phyloP scores from a whole-genome alignment of 306 rosid genomes.

The Sphenostylis stenocarpa region DNA sequence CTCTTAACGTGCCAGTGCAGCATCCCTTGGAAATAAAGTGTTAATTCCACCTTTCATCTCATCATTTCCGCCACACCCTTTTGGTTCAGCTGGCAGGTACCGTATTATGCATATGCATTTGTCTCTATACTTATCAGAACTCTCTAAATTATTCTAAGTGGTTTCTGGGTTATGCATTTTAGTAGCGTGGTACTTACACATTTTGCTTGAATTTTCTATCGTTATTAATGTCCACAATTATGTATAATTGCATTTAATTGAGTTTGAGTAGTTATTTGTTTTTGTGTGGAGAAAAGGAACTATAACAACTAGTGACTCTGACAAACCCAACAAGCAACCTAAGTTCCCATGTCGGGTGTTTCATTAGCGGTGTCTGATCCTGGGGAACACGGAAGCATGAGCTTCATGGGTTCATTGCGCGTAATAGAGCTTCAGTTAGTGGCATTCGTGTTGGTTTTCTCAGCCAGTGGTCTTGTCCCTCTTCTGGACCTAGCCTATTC shows the following conservation, averaged over 20 bases:
- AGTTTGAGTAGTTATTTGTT: neutral
- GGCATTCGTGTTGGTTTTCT: conserved; percentile 80
- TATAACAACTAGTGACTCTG: neutral
- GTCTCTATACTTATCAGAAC: neutral
- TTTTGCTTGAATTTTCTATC: neutral
- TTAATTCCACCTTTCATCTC: conserved; percentile 7
- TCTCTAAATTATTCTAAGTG: neutral
- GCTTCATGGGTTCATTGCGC: conserved; percentile 72
- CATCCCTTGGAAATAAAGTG: too few relatives aligned
- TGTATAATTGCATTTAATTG: too few relatives aligned
- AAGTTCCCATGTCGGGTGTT: conserved; percentile 58
- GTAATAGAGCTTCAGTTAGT: conserved; percentile 82
- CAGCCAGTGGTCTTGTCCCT: conserved; percentile 83
- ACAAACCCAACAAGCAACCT: neutral
- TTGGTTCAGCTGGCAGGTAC: neutral
- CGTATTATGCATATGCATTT: neutral
- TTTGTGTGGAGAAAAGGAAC: neutral
- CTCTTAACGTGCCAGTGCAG: neutral
- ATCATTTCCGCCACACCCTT: neutral
- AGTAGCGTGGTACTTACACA: neutral
- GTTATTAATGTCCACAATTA: neutral
- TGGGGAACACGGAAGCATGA: conserved; percentile 39
- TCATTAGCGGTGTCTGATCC: neutral
- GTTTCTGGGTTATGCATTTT: neutral
- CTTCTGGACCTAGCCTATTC: conserved; percentile 67